Base-by-base conservation (phyloP, 345 rosid species). In the Cardamine occulta region DNA sequence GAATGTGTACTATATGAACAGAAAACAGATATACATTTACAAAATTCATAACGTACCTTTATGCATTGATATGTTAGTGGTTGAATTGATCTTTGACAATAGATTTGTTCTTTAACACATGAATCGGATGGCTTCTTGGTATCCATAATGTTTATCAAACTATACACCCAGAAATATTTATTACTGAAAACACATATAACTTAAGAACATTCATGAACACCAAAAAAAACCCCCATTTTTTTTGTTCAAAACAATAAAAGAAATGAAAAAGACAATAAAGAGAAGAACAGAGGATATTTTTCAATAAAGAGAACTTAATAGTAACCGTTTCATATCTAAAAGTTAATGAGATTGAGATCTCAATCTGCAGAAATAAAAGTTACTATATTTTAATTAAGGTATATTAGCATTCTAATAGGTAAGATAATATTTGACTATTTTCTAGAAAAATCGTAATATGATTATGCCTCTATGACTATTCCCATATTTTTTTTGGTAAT, bases 1-100 rank as follows among this genome's bases (percentile, higher is more conserved):
- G 26, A 59, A 26, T 23, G 45, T 15, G 8, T 42, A 10, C 18
- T 9, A 19, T 59, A 60, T 71, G 59, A 71, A 48, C 37, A 21
- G 1, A 19, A 58, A 23, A 14, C 8, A 15, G 21, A 45, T 26
- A 39, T 23, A 57, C 44, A 19, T 18, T 47, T 0, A 19, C 11
- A 56, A 69, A 6, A 74, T 45, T 47, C 23, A 17, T 57, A 26
- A 58, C 24, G n/a, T 59, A 58, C 60, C 11, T 51, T 45, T n/a
- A n/a, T 19, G 34, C 53, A 37, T 75, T 48, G 78, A 66, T 17
- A 2, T 35, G 52, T 4, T 34, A 24, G 15, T 66, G 60, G 15
- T 47, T 57, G 73, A 48, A 59, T 8, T 67, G 79, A 37, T 58
- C 67, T 66, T 48, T 58, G 55, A 49, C 31, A 37, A 75, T 49